These are phyloP conservation scores for Ulota crispa DNA, from an alignment of 225 moss, liverwort and hornwort genomes.

Conservation along the genomic window DNA sequence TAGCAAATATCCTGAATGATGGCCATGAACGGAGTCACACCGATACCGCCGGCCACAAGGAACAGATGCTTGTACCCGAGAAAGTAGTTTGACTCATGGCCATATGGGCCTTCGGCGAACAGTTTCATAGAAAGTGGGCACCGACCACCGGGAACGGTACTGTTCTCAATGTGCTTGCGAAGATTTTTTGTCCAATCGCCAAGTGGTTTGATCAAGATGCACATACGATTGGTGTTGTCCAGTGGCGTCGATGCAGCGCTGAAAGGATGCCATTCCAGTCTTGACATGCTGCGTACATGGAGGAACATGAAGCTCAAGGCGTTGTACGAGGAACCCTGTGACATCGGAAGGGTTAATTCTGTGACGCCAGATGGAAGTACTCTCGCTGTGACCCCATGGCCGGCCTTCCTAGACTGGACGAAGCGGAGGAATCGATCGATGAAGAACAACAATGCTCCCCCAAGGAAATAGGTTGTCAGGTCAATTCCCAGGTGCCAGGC, in stretches of 20 bases:
- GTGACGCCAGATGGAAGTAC: constrained; percentile 50
- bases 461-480: neutral
- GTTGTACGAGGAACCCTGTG: constrained; percentile 21
- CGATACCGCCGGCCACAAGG: constrained; percentile 69
- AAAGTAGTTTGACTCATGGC: constrained; percentile 53
- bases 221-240: constrained; percentile 28
- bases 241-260: constrained; percentile 44
- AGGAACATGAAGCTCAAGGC: constrained; percentile 50
- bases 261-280: constrained; percentile 65
- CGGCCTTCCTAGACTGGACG: constrained; percentile 49
- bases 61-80: constrained; percentile 55
- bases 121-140: constrained; percentile 45
- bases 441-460: constrained; percentile 57
- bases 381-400: constrained; percentile 36
- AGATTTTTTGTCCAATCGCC: constrained; percentile 47
- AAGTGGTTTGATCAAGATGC: constrained; percentile 47
- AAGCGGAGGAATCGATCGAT: constrained; percentile 71
- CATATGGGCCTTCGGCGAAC: constrained; percentile 61
- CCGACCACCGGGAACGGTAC: neutral
- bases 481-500: constrained; percentile 19
- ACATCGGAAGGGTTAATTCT: constrained; percentile 39
- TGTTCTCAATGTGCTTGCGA: constrained; percentile 9
- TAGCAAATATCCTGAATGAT: constrained; percentile 46
- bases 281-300: constrained; percentile 11
- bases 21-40: constrained; percentile 61